Base-by-base conservation (phyloP, 2,329 filamentous ascomycete genomes). In the Ustilaginoidea virens region DNA sequence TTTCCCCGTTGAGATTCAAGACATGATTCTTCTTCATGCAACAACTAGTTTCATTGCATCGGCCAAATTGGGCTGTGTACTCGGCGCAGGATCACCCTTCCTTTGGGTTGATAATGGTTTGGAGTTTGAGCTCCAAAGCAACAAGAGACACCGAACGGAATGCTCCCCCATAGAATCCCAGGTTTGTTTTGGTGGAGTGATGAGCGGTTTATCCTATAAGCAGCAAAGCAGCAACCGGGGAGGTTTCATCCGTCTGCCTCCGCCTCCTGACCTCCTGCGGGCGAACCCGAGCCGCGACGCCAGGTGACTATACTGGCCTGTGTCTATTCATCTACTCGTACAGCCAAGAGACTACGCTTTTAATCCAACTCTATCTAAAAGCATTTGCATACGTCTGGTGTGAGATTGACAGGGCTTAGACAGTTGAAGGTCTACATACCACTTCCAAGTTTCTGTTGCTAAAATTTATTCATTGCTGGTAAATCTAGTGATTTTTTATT, bases 1-100 rank as follows among this genome's bases (percentile, higher is more conserved):
- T 16, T 34, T 44, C n/a, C 40, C 40, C 1, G 1, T 36, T 15
- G 36, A 43, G 25, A 37, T 41, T 4, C 37, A 41, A 13, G 27
- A 37, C 16, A 35, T 12, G 16, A 27, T 43, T 24, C 31, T 42
- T 8, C 22, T 28, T 28, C 30, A 30, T 7, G 27, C 28, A 15
- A 23, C 32, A 26, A 11, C 13, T 2, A 37, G 38, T 23, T 13
- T 6, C 1, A 17, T 41, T 17, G 24, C 26, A 8, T 30, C 35
- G 22, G 38, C 35, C 1, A 38, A 33, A 20, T 15, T 36, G 4
- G 35, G 38, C 3, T 29, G 35, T n/a, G 17, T 36, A 14, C 28
- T 40, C 13, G 26, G 27, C 5, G 16, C 33, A 3, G 39, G 37
- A 2, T 27, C 38, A 0, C 25, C 33, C 1, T 36, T 35, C 13